A percentile compares a stretch with the other conserved stretches of the same genome.
Evolutionary conservation across 2,329 filamentous ascomycete genomes (phyloP).

Genomic region (Claviceps sorghi): DNA sequence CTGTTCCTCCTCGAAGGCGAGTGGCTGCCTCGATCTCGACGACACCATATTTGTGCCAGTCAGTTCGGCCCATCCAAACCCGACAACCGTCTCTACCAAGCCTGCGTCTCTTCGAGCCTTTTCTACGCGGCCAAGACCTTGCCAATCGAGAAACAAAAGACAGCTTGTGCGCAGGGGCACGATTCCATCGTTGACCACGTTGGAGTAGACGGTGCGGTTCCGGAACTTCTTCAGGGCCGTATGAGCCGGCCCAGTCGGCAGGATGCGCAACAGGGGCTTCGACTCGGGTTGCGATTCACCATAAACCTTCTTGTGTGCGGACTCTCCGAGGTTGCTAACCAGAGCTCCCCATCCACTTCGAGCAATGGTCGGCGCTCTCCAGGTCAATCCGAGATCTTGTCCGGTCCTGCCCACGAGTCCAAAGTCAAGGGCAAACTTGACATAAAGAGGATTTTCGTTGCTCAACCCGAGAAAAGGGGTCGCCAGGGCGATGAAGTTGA

Average conservation of each 20-base stretch:
- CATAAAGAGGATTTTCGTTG: constrained; percentile 94
- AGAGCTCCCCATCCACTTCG: constrained; percentile 80
- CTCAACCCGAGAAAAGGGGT: constrained; percentile 82
- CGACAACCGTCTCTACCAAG: constrained; percentile 79
- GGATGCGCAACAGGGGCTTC: constrained; percentile 75
- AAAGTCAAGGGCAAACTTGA: constrained; percentile 93
- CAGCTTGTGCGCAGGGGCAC: constrained; percentile 91
- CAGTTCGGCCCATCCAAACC: constrained; percentile 88
- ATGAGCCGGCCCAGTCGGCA: constrained; percentile 85
- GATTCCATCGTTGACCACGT: constrained; percentile 95
- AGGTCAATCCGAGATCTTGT: constrained; percentile 86
- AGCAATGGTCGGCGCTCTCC: constrained; percentile 76
- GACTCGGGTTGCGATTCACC: constrained; percentile 57
- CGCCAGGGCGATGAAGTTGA: constrained; percentile 83
- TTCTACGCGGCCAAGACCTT: constrained; percentile 80
- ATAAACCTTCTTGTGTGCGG: constrained; percentile 43
- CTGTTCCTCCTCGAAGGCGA: constrained; percentile 18
- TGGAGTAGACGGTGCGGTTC: constrained; percentile 86
- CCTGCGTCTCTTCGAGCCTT: constrained; percentile 88
- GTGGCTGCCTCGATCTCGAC: constrained; percentile 30
- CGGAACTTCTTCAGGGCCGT: constrained; percentile 74
- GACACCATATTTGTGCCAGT: constrained; percentile 50
- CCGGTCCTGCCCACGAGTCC: constrained; percentile 91
- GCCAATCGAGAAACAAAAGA: constrained; percentile 93
- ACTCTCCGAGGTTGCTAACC: constrained; percentile 66